Base-by-base conservation (phyloP, 805 yeast genomes). In the Cyberlindnera nakhonratchasimensis region DNA sequence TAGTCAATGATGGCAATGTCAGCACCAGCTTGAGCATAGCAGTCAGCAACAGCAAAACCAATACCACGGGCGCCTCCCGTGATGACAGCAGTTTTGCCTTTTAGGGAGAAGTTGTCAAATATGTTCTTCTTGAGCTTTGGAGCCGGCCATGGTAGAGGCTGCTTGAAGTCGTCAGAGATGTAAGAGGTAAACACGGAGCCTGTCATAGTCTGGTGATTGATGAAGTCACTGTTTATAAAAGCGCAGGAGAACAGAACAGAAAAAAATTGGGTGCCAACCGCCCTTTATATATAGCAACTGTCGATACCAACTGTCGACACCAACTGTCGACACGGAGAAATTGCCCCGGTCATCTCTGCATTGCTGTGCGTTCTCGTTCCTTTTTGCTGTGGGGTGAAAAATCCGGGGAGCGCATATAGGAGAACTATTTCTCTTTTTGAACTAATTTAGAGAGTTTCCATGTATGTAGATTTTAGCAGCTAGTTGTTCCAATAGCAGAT, bases 31-130 rank as follows among this genome's bases (percentile, higher is more conserved):
- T 86, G 91, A 37, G 89, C 84, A 55, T 71, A 86, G 2, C 88
- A 90, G 61, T 79, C 85, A 33, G 95, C 95, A 26, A 85, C 84
- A 5, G 86, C 86, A 53, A 63, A 75, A 13, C 96, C 96, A 51
- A 87, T 86, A 25, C 96, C 96, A 34, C 83, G 72, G 14, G 90
- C 80, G 11, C 87, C 85, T 34, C 96, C 96, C n/a, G 95, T 84
- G 45, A 87, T 76, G 4, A 86, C 78, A 21, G 95, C 93, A 12
- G 81, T 82, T 64, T 85, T 86, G 21, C 93, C 95, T 65, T 81
- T 82, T 46, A 87, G 72, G 4, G 87, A 80, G 64, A 87, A 86
- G 50, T 84, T 69, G 48, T 83, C 90, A 48, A 82, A 64, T 26
- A 82, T 79, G 57, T 71, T 64, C 40, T 66, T 62, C 22, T 78